phyloP scores from a whole-genome alignment of 2,329 filamentous ascomycete species.

The Xylaria sp. region DNA sequence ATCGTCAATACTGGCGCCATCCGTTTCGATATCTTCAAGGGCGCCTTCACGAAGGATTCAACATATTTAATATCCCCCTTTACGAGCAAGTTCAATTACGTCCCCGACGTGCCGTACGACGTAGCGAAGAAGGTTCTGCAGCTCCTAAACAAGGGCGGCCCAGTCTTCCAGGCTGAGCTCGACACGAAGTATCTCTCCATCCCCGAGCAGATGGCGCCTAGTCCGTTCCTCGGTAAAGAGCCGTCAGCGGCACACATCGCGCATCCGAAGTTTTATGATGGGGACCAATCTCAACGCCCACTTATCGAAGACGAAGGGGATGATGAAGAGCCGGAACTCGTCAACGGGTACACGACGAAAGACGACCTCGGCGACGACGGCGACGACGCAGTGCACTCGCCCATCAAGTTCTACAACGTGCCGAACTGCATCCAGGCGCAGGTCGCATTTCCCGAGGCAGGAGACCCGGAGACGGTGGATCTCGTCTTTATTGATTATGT shows the following conservation, averaged over 20 bases:
- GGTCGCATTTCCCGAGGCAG: constrained; percentile 65
- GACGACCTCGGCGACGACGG: constrained; percentile 87
- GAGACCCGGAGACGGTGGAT: constrained; percentile 78
- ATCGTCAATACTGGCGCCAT: constrained; percentile 91
- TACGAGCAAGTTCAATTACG: constrained; percentile 77
- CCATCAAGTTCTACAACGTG: constrained; percentile 77
- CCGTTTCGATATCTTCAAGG: constrained; percentile 95
- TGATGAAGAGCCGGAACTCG: constrained; percentile 41
- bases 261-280: constrained; percentile 28
- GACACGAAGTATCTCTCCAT: constrained; percentile 60
- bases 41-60: constrained; percentile 86
- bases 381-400: constrained; percentile 86
- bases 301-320: constrained; percentile 24
- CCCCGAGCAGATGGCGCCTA: constrained; percentile 55
- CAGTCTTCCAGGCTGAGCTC: constrained; percentile 55
- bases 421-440: constrained; percentile 85
- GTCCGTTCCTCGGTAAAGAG: constrained; percentile 27
- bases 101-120: constrained; percentile 83
- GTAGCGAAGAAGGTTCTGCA: constrained; percentile 75
- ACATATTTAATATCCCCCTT: constrained; percentile 91
- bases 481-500: constrained; percentile 94
- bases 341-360: constrained; percentile 82
- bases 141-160: constrained; percentile 65
- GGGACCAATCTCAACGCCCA: constrained; percentile 30
- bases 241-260: neutral